A percentile compares a stretch with the other conserved stretches of the same genome.
Conservation (phyloP, 306 rosid genomes). For the Prunus kanzakura region DNA sequence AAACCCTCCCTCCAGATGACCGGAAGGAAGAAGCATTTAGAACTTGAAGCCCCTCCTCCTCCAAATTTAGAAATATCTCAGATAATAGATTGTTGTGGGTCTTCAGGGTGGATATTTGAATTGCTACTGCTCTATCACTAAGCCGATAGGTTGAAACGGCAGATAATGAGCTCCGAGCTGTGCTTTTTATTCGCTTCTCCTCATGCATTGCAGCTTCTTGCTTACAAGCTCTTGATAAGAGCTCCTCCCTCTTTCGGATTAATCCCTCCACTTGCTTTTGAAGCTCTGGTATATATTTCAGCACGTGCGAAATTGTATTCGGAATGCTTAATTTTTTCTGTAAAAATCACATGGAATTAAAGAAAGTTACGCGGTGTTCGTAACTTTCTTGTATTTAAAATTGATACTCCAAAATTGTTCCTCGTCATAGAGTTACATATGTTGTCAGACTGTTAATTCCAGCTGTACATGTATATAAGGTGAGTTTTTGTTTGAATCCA, state of each 20-base stretch:
- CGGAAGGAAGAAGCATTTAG: slow-evolving; percentile 62
- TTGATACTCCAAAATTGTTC: too few relatives aligned
- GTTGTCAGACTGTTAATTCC: too few relatives aligned
- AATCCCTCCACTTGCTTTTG: slow-evolving; percentile 53
- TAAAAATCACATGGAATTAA: not conserved
- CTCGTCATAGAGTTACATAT: too few relatives aligned
- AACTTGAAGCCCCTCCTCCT: slow-evolving; percentile 42
- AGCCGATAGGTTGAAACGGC: slow-evolving; percentile 49
- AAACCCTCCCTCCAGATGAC: slow-evolving; percentile 47
- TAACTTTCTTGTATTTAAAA: too few relatives aligned
- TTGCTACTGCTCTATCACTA: slow-evolving; percentile 36
- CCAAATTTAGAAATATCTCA: slow-evolving; percentile 40
- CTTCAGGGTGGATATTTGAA: slow-evolving; percentile 49
- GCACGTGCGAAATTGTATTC: slow-evolving; percentile 44
- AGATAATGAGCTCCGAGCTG: slow-evolving; percentile 22
- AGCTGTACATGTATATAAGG: too few relatives aligned
- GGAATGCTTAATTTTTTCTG: slow-evolving; percentile 73
- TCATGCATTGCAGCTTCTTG: slow-evolving; percentile 8
- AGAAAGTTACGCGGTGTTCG: too few relatives aligned
- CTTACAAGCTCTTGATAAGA: slow-evolving; percentile 23
- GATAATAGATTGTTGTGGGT: slow-evolving; percentile 33
- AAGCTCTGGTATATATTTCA: slow-evolving; percentile 64
- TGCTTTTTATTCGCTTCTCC: not conserved
- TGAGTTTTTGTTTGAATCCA: too few relatives aligned
- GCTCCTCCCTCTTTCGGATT: slow-evolving; percentile 45